Conservation (phyloP, 148 eudicot species). For the Heliosperma pusillum region DNA sequence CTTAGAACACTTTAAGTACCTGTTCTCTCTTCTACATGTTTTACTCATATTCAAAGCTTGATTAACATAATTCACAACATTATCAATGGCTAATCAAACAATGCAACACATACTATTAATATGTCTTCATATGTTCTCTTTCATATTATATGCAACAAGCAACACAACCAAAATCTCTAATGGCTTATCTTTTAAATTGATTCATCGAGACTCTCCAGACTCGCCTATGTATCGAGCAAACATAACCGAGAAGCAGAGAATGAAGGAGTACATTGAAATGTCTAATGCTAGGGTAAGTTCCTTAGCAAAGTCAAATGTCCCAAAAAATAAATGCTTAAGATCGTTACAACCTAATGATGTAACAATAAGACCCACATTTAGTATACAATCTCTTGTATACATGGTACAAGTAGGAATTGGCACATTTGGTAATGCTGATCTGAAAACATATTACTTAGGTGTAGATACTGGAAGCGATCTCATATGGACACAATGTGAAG, state of each 20-base stretch:
- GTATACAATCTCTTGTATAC: background rate
- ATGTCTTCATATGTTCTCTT: background rate
- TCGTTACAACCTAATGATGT: background rate
- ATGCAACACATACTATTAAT: background rate
- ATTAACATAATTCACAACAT: background rate
- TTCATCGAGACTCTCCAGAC: constrained; percentile 18
- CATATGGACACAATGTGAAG: constrained; percentile 25
- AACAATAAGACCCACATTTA: background rate
- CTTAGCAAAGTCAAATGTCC: background rate
- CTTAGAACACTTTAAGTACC: no score
- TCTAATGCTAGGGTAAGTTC: constrained; percentile 12
- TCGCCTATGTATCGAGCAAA: constrained; percentile 16
- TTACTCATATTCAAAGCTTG: no score
- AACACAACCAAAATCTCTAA: background rate
- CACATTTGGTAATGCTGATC: background rate
- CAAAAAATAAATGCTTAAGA: background rate
- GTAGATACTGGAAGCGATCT: constrained; percentile 19
- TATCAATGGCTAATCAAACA: background rate
- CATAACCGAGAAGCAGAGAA: background rate
- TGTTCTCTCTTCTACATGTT: no score
- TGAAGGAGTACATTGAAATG: constrained; percentile 2
- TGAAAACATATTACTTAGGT: background rate
- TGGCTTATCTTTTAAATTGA: constrained; percentile 13
- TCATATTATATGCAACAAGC: background rate
- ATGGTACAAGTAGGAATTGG: constrained; percentile 22